A percentile compares a stretch with the other conserved stretches of the same genome.
Conservation (phyloP, 106 monocot genomes). For the Gastrodia elata region DNA sequence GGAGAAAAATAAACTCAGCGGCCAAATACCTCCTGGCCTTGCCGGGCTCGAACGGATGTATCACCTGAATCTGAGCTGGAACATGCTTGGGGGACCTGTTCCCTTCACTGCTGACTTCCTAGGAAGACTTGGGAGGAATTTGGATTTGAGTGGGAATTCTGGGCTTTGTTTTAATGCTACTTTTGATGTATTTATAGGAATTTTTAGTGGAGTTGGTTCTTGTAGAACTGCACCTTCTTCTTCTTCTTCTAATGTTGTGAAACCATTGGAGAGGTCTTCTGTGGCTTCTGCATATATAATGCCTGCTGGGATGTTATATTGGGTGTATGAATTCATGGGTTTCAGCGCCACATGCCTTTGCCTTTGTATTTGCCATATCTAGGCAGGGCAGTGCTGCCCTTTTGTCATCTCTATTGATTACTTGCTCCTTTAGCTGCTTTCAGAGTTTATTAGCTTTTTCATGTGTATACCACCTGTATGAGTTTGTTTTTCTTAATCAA, state of each 20-base stretch:
- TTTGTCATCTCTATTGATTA: not conserved
- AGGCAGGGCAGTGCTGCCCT: not conserved
- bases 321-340: not conserved
- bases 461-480: too few species aligned
- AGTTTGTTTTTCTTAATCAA: too few species aligned
- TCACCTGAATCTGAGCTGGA: constrained; percentile 82
- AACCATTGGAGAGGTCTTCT: constrained; percentile 15
- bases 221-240: constrained; percentile 7
- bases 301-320: not conserved
- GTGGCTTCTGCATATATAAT: not conserved
- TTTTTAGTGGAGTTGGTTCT: constrained; percentile 19
- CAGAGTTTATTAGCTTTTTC: too few species aligned
- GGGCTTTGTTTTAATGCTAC: constrained; percentile 45
- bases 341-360: not conserved
- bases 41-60: constrained; percentile 45
- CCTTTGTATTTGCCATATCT: constrained; percentile 5
- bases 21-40: constrained; percentile 46
- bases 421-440: not conserved
- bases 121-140: constrained; percentile 62
- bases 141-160: constrained; percentile 73
- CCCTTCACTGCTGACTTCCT: constrained; percentile 56
- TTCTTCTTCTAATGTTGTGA: constrained; percentile 13
- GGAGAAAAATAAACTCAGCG: constrained; percentile 61
- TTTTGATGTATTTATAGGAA: constrained; percentile 12
- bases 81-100: constrained; percentile 53